Base-by-base conservation (phyloP, 306 rosid species). In the Dalbergia cultrata region DNA sequence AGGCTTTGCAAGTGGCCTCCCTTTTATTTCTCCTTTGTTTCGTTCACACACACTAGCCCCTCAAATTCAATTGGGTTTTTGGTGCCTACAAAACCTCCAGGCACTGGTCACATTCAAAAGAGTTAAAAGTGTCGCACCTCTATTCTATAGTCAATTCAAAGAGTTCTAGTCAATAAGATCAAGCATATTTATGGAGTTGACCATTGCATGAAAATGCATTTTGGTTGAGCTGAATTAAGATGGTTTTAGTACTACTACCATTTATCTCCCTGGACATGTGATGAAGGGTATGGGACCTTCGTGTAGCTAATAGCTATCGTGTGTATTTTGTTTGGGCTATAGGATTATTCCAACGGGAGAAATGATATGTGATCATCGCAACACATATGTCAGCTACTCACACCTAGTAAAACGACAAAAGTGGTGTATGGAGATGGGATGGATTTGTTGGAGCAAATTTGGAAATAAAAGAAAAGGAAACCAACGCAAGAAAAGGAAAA, bases 51-150 rank as follows among this genome's bases (percentile, higher is more conserved):
- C 26, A 44, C 13, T 44, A 2, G 39, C 34, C 22, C 72, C 66
- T 41, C 78, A 50, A 53, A 60, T 66, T 74, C 22, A 78, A 67
- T 74, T 10, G 41, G 39, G 43, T 5, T 64, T 65, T 76, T 22
- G 75, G 52, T 54, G 39, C 10, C 13, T 74, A 37, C 81, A 6
- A 33, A 77, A 73, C 67, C 83, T 60, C 76, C 80, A 65, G 75
- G 34, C 7, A 8, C 18, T 21, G 5, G 82, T 84, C 82, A 79
- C 72, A 63, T 35, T 76, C 85, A 76, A 22, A 37, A 53, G 5
- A 39, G 35, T 7, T 49, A 49, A 41, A 68, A 33, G 39, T 73
- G 39, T 73, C 50, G 31, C 13, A 21, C 50, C 41, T 12, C 26
- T 34, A 44, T 21, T 67, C 13, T 59, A 5, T 22, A 17, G 70